Evolutionary conservation across 805 yeast species (phyloP).

Genomic region (Metschnikowia borealis): DNA sequence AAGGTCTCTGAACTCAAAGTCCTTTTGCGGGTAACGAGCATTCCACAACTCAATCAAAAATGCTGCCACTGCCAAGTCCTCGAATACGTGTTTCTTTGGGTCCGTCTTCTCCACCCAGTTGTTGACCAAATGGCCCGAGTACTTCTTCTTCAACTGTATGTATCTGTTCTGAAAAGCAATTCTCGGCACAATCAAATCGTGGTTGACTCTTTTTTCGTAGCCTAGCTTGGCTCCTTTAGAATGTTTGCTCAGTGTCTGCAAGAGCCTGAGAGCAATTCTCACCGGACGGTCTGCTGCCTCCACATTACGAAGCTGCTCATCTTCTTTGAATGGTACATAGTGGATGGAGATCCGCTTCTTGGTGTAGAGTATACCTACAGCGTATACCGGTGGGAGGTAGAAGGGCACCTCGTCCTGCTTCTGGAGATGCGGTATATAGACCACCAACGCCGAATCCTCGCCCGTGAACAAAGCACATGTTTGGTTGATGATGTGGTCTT

Average conservation of each 20-base stretch:
- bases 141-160: constrained; percentile 73
- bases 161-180: constrained; percentile 80
- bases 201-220: constrained; percentile 82
- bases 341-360: constrained; percentile 58
- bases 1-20: constrained; percentile 75
- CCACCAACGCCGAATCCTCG: constrained; percentile 48
- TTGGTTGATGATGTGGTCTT: constrained; percentile 80
- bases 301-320: constrained; percentile 22
- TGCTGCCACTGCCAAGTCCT: constrained; percentile 93
- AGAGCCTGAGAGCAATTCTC: constrained; percentile 75
- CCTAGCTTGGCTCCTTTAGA: constrained; percentile 81
- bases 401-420: constrained; percentile 66
- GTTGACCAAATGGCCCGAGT: constrained; percentile 69
- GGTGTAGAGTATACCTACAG: constrained; percentile 65
- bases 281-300: constrained; percentile 57
- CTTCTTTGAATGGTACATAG: constrained; percentile 57
- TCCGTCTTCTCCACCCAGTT: constrained; percentile 93
- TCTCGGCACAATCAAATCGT: constrained; percentile 81
- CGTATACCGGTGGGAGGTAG: constrained; percentile 81
- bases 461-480: constrained; percentile 58
- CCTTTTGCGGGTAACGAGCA: constrained; percentile 39
- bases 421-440: constrained; percentile 75
- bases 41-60: constrained; percentile 86
- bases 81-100: constrained; percentile 93
- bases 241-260: constrained; percentile 79